Evolutionary conservation across 2,329 filamentous ascomycete species (phyloP).

Genomic region (Calonectria pseudoturangicola): DNA sequence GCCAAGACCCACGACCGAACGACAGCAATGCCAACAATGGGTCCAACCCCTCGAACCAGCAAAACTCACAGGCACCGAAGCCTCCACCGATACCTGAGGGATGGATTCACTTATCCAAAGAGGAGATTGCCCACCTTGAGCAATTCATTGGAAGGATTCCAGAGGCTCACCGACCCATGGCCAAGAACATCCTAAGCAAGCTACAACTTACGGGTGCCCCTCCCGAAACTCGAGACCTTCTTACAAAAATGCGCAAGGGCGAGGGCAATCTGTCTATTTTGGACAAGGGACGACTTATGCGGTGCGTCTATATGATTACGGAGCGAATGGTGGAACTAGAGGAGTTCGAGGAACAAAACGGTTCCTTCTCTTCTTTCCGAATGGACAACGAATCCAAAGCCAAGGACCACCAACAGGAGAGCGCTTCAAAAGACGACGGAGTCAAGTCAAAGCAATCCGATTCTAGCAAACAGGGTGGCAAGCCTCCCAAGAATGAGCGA

Average conservation of each 20-base stretch:
- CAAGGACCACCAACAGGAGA: slow-evolving; percentile 45
- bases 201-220: slow-evolving; percentile 83
- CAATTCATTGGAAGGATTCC: slow-evolving; percentile 78
- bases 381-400: slow-evolving; percentile 46
- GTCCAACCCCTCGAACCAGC: slow-evolving; percentile 43
- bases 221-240: slow-evolving; percentile 76
- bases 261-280: slow-evolving; percentile 71
- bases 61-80: slow-evolving; percentile 51
- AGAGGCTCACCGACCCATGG: slow-evolving; percentile 73
- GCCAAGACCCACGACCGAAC: slow-evolving; percentile 57
- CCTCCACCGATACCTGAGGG: slow-evolving; percentile 65
- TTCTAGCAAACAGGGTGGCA: slow-evolving; percentile 58
- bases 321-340: slow-evolving; percentile 60
- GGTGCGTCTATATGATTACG: slow-evolving; percentile 60
- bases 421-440: slow-evolving; percentile 41
- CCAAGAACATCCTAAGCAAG: slow-evolving; percentile 76
- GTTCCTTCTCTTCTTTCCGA: slow-evolving; percentile 41
- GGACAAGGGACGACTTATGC: slow-evolving; percentile 62
- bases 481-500: slow-evolving; percentile 57
- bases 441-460: slow-evolving; percentile 53
- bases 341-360: slow-evolving; percentile 48
- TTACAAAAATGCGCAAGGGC: slow-evolving; percentile 71
- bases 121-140: slow-evolving; percentile 72
- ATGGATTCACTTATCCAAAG: slow-evolving; percentile 67
- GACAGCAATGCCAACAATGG: slow-evolving; percentile 54